A percentile compares a stretch with the other conserved stretches of the same genome.
These are phyloP conservation scores for Oryza longistaminata DNA, from an alignment of 176 grass and related monocot species.

Conservation along the genomic window DNA sequence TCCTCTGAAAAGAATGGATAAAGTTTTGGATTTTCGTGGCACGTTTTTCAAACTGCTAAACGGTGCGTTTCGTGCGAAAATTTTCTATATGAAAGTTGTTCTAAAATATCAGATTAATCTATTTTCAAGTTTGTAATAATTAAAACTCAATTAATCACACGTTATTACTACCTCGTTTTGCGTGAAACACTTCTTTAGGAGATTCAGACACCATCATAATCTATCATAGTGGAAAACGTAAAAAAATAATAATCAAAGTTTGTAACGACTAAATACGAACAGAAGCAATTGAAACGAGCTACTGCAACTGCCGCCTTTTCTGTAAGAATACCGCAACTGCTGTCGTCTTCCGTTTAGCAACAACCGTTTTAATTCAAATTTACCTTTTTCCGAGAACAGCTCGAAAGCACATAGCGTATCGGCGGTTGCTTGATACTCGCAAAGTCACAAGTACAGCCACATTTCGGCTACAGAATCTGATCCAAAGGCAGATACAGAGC, in stretches of 20 bases:
- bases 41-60: too few relatives aligned
- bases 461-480: conserved; percentile 39
- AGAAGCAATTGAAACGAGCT: neutral
- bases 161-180: too few relatives aligned
- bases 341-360: neutral
- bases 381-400: neutral
- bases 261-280: neutral
- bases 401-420: neutral
- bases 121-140: too few relatives aligned
- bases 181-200: too few relatives aligned
- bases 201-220: too few relatives aligned
- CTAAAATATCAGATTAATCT: too few relatives aligned
- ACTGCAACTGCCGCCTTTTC: neutral
- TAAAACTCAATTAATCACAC: too few relatives aligned
- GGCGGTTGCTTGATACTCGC: conserved; percentile 4
- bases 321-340: neutral
- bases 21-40: too few relatives aligned
- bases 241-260: neutral
- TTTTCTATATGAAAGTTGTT: too few relatives aligned
- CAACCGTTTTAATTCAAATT: neutral
- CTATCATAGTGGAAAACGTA: neutral
- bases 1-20: too few relatives aligned
- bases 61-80: too few relatives aligned
- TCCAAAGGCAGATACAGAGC: conserved; percentile 23
- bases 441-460: neutral